These are phyloP conservation scores for Aphanomyces invadans DNA, from an alignment of 352 stramenopile species.

Conservation along the genomic window DNA sequence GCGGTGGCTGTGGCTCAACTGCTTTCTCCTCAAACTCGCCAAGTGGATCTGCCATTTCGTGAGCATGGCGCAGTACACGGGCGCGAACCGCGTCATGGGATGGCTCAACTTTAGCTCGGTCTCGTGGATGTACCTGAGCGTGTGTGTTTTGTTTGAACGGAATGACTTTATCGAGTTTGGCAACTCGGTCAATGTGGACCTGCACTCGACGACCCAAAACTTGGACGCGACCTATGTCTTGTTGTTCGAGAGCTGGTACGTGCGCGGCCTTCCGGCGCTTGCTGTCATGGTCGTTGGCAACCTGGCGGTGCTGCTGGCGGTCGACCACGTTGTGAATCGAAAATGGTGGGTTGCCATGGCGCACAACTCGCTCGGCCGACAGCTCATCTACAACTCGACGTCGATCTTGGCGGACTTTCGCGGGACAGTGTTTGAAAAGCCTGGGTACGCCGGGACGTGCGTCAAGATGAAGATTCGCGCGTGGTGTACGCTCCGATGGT, in stretches of 20 bases:
- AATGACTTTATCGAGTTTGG: constrained; percentile 1
- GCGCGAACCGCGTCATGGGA: constrained; percentile 3
- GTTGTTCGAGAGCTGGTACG: constrained; percentile 14
- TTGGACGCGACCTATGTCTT: constrained; percentile 4
- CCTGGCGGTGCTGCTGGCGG: background rate
- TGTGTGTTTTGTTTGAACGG: background rate
- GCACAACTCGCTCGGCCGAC: constrained; percentile 1
- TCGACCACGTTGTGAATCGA: constrained; percentile 13
- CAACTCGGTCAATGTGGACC: background rate
- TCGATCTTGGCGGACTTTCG: too few relatives aligned
- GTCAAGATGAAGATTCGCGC: background rate
- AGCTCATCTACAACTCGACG: constrained; percentile 19
- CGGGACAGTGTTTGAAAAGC: too few relatives aligned
- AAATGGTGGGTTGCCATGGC: background rate
- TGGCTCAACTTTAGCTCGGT: constrained; percentile 16
- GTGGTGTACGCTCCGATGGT: constrained; percentile 17
- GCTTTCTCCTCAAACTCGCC: background rate
- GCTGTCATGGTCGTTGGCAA: constrained; percentile 1
- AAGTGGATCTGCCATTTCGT: constrained; percentile 4
- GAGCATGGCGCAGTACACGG: background rate
- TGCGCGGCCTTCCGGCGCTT: background rate
- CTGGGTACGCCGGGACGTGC: too few relatives aligned
- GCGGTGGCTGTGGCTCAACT: constrained; percentile 21
- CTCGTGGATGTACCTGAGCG: constrained; percentile 14
- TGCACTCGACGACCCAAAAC: background rate